Evolutionary conservation across 139 green algal species (phyloP).

Genomic region (Chlamydomonas sp.): DNA sequence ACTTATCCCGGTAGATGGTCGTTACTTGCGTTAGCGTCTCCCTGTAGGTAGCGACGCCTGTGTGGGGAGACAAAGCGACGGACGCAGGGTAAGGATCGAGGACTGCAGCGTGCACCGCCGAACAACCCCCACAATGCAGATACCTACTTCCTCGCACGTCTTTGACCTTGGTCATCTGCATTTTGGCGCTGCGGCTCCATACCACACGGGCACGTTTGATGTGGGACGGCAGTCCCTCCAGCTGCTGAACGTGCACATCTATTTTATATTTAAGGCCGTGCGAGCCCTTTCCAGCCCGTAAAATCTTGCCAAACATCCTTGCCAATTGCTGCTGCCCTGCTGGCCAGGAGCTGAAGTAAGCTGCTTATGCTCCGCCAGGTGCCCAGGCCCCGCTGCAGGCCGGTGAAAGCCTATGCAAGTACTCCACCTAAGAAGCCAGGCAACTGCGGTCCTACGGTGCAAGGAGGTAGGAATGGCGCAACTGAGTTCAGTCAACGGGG

Average conservation of each 20-base stretch:
- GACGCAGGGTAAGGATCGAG: neutral
- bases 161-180: slow-evolving; percentile 69
- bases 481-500: no score
- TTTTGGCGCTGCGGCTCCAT: slow-evolving; percentile 66
- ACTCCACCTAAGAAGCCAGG: no score
- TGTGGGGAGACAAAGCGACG: neutral
- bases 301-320: slow-evolving; percentile 66
- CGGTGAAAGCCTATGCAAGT: no score
- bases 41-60: slow-evolving; percentile 63
- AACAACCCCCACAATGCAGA: neutral
- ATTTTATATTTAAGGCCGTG: slow-evolving; percentile 56
- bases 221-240: slow-evolving; percentile 61
- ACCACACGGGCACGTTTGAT: slow-evolving; percentile 63
- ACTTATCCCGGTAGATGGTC: slow-evolving; percentile 55
- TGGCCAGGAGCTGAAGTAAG: neutral
- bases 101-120: neutral
- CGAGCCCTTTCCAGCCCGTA: slow-evolving; percentile 23
- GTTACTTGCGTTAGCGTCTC: slow-evolving; percentile 71
- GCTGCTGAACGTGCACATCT: slow-evolving; percentile 55
- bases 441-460: no score
- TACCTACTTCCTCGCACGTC: slow-evolving; percentile 52
- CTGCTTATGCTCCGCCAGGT: no score
- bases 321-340: slow-evolving; percentile 48
- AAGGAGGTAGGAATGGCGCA: no score
- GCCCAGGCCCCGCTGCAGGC: no score